phyloP scores from a whole-genome alignment of 208 protist genomes.

The Leishmania amazonensis region DNA sequence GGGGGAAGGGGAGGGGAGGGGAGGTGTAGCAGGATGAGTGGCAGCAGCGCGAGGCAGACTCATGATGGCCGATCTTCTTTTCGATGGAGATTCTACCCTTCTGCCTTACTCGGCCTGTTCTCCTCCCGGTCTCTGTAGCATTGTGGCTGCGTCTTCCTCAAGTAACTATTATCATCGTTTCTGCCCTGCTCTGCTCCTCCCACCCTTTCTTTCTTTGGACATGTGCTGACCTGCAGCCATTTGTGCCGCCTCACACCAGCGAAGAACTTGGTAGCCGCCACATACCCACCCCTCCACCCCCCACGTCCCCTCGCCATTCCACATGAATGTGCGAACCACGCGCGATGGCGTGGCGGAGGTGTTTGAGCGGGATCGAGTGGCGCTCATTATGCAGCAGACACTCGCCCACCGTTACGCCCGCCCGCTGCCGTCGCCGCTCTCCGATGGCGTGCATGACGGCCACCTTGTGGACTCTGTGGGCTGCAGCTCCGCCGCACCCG shows the following conservation, averaged over 20 bases:
- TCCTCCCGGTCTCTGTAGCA: not conserved
- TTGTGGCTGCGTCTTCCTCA: not conserved
- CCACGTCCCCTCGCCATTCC: not conserved
- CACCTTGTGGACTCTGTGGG: not conserved
- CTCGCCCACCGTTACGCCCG: constrained; percentile 5
- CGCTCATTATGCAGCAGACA: constrained; percentile 17
- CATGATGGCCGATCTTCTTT: not conserved
- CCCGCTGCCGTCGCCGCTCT: not conserved
- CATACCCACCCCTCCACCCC: not conserved
- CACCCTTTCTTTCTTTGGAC: not conserved
- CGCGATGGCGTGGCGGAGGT: constrained; percentile 45
- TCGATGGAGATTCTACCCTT: not conserved
- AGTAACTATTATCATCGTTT: not conserved
- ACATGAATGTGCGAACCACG: constrained; percentile 33
- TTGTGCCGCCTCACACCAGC: not conserved
- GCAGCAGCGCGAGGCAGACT: not conserved
- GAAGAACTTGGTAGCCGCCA: not conserved
- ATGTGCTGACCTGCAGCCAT: not conserved
- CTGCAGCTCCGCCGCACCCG: not conserved
- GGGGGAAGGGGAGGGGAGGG: not conserved
- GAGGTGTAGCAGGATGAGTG: not conserved
- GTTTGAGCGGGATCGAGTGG: constrained; percentile 18
- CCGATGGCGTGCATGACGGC: not conserved
- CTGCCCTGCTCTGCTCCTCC: not conserved
- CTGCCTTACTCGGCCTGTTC: not conserved